Evolutionary conservation across 306 rosid genomes (phyloP).

Genomic region (Trifolium pratense): DNA sequence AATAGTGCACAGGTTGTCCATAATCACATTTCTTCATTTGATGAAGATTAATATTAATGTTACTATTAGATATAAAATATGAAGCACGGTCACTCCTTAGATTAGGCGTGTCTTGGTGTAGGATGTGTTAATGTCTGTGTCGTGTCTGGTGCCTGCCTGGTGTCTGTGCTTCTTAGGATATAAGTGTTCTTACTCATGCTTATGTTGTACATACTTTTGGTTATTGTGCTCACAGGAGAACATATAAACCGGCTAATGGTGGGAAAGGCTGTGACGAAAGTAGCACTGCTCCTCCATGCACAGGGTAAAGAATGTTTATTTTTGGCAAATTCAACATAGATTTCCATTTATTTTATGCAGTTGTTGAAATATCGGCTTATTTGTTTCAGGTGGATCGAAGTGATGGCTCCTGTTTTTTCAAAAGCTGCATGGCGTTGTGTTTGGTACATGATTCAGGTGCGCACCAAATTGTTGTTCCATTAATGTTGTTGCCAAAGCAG

Average conservation of each 20-base stretch:
- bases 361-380: slow-evolving; percentile 40
- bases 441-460: slow-evolving; percentile 95
- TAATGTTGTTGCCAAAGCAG: not conserved
- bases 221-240: slow-evolving; percentile 67
- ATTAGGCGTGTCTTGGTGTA: too few species aligned
- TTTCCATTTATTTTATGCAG: slow-evolving; percentile 17
- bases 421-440: slow-evolving; percentile 90
- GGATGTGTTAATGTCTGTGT: too few species aligned
- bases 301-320: slow-evolving; percentile 60
- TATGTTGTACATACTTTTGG: slow-evolving; percentile 26
- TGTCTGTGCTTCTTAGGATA: too few species aligned
- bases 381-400: slow-evolving; percentile 89
- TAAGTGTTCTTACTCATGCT: not conserved
- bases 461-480: slow-evolving; percentile 27
- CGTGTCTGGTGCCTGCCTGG: too few species aligned
- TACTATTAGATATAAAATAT: not conserved
- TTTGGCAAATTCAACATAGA: slow-evolving; percentile 2
- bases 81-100: too few species aligned
- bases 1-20: slow-evolving; percentile 68
- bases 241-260: slow-evolving; percentile 52
- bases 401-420: slow-evolving; percentile 99
- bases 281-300: slow-evolving; percentile 92
- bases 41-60: slow-evolving; percentile 10
- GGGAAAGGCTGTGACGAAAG: slow-evolving; percentile 68
- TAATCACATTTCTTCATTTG: not conserved